Evolutionary conservation across 2,329 filamentous ascomycete genomes (phyloP), one percentile per base, ranked within the genome.

Genomic region (Microdochium paspali): DNA sequence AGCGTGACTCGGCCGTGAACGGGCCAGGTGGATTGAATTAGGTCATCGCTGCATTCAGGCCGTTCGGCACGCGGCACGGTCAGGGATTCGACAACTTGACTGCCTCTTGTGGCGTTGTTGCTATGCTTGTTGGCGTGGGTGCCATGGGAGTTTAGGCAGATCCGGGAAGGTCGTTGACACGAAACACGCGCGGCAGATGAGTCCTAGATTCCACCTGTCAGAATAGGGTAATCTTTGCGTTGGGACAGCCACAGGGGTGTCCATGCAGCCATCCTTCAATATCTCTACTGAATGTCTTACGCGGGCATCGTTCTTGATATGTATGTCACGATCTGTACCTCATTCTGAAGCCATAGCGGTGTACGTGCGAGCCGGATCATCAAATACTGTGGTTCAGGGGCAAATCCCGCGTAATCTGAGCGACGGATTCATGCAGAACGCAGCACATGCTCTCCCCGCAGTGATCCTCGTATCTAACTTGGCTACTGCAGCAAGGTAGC

Each of bases 71-170:
- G 35, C 35, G 35, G 35, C 35, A 40, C 35, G 35, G 18, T 12
- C 35, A 40, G 18, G 35, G 35, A 40, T 40, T 6, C 15, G 31
- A 21, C 18, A 28, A 20, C 18, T 40, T 9, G 35, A 40, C 35
- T 40, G 15, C 35, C 35, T 40, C 13, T 40, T 40, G 35, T 40
- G 35, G 35, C 10, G 18, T 3, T 40, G 35, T 20, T n/a, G 35
- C 12, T n/a, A 21, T 18, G 35, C 15, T 20, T 40, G 35, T 12
- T 6, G 20, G 35, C n/a, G 35, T 40, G 35, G 35, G 35, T 40
- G 35, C 35, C 35, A 40, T 40, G 35, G 35, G 35, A 40, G 35
- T 40, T 40, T 40, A 40, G 35, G 35, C 35, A 40, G 35, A 40
- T 40, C 35, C 35, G 35, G 35, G 35, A n/a, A 40, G 35, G 35